Percentiles rank a stretch among this genome's conserved stretches.
phyloP scores from a whole-genome alignment of 176 grass and related monocot genomes.

The Oryza glumipatula region DNA sequence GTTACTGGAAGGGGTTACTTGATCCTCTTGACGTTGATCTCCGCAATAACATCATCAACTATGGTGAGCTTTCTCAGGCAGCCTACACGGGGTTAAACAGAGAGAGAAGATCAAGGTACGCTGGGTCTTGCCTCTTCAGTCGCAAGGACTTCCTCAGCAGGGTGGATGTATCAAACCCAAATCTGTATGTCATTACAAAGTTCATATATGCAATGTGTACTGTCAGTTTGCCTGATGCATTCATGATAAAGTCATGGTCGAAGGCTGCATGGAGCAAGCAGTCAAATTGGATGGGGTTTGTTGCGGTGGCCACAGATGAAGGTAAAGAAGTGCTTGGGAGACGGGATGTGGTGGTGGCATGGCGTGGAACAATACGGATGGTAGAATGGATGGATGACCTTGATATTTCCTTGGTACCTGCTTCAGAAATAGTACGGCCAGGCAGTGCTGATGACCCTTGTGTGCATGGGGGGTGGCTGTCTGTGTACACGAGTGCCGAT shows the following conservation, averaged over 20 bases:
- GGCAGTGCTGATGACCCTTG: slow-evolving; percentile 31
- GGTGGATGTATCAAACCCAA: slow-evolving; percentile 59
- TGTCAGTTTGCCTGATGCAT: slow-evolving; percentile 67
- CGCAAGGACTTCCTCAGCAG: slow-evolving; percentile 58
- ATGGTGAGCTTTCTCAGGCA: slow-evolving; percentile 73
- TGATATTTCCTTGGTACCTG: slow-evolving; percentile 70
- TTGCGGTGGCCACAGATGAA: slow-evolving; percentile 87
- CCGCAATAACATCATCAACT: slow-evolving; percentile 74
- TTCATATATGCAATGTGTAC: slow-evolving; percentile 88
- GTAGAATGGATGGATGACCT: slow-evolving; percentile 91
- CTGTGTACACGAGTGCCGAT: slow-evolving; percentile 68
- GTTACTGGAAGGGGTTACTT: slow-evolving; percentile 75
- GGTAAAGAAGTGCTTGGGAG: slow-evolving; percentile 77
- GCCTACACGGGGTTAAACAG: slow-evolving; percentile 72
- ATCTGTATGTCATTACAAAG: slow-evolving; percentile 74
- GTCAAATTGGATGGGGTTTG: slow-evolving; percentile 94
- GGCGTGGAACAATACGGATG: slow-evolving; percentile 76
- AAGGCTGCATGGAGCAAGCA: slow-evolving; percentile 72
- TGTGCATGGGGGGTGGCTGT: slow-evolving; percentile 87
- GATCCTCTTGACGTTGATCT: slow-evolving; percentile 76
- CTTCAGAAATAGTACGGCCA: slow-evolving; percentile 53
- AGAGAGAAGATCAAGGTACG: slow-evolving; percentile 74
- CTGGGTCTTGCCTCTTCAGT: slow-evolving; percentile 70
- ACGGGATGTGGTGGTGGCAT: slow-evolving; percentile 81
- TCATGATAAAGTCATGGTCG: slow-evolving; percentile 64